Evolutionary conservation across 306 rosid species (phyloP), one percentile per base, ranked within the genome.

Genomic region (Cercis canadensis): DNA sequence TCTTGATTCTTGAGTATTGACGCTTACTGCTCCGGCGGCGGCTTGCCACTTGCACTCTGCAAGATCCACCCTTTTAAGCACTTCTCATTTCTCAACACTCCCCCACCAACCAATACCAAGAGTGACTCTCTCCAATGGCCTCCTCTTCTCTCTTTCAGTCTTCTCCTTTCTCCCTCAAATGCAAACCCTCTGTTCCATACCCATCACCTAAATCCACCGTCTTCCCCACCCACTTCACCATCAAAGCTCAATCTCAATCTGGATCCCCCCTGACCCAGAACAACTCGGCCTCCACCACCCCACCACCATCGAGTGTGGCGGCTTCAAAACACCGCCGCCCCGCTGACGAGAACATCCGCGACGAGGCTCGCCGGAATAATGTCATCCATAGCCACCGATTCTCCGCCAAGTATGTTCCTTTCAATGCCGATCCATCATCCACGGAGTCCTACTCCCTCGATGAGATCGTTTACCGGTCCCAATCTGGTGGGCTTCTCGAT

Each of bases 391-490:
- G 5, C 16, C n/a, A 46, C 8, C 16, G 5, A 6, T 46, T 46
- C 17, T 46, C 52, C 7, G 4, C 52, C 18, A 46, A 46, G 18
- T 46, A 46, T 15, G 17, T 46, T 6, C 52, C 52, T 46, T 46
- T 4, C 18, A 46, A 46, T 46, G 18, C 52, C 14, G 5, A 14
- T 14, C 52, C 52, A 11, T 46, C 18, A 7, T 46, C 52, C 2
- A 19, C 24, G 7, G 82, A 75, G 45, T 83, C 80, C 32, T 83
- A 76, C 78, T 83, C 84, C 44, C 87, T 83, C 36, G 84, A 83
- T 39, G 87, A 83, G 69, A 68, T 83, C 70, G 76, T 83, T 49
- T 80, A 83, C 66, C 82, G 82, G 43, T 83, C 87, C 10, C 74
- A 63, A 12, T 78, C 81, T 32, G 82, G 78, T 16, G 75, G 82